These are phyloP conservation scores for Pythium coloratum DNA, from an alignment of 352 stramenopile species.

Conservation along the genomic window DNA sequence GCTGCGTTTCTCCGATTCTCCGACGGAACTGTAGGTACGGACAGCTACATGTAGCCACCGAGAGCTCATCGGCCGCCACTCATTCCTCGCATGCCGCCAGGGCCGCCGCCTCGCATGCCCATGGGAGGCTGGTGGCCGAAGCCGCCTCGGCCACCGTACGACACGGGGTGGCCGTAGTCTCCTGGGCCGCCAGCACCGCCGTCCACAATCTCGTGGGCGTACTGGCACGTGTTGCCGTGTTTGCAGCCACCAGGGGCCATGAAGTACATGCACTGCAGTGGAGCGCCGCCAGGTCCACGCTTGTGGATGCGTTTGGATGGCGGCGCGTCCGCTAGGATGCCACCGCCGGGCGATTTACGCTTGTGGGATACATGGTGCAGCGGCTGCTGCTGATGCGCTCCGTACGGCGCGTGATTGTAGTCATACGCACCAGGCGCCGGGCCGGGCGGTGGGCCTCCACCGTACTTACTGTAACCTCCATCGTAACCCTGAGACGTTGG, in stretches of 20 bases:
- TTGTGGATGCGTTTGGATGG: constrained; percentile 50
- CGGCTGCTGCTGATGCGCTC: constrained; percentile 15
- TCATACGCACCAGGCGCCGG: constrained; percentile 17
- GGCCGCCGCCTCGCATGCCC: constrained; percentile 39
- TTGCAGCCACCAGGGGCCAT: constrained; percentile 63
- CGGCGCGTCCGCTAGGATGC: constrained; percentile 40
- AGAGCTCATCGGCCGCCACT: constrained; percentile 47
- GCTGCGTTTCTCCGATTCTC: not conserved
- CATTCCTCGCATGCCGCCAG: constrained; percentile 45
- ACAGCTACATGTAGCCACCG: not conserved
- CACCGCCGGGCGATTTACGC: constrained; percentile 45
- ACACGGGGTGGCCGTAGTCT: constrained; percentile 48
- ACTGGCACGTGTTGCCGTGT: constrained; percentile 68
- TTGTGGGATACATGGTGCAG: constrained; percentile 29
- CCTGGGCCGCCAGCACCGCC: constrained; percentile 13
- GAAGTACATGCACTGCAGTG: constrained; percentile 75
- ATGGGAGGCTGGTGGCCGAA: constrained; percentile 31
- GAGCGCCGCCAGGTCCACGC: constrained; percentile 36
- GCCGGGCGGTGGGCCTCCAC: constrained; percentile 16
- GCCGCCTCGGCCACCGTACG: constrained; percentile 60
- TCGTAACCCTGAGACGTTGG: constrained; percentile 18
- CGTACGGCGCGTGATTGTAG: constrained; percentile 26
- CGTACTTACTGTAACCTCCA: constrained; percentile 24
- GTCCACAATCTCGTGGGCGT: constrained; percentile 52
- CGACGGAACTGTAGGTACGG: not conserved